Evolutionary conservation across 108 stramenopile genomes (phyloP).

Genomic region (Fragilariopsis cylindrus): DNA sequence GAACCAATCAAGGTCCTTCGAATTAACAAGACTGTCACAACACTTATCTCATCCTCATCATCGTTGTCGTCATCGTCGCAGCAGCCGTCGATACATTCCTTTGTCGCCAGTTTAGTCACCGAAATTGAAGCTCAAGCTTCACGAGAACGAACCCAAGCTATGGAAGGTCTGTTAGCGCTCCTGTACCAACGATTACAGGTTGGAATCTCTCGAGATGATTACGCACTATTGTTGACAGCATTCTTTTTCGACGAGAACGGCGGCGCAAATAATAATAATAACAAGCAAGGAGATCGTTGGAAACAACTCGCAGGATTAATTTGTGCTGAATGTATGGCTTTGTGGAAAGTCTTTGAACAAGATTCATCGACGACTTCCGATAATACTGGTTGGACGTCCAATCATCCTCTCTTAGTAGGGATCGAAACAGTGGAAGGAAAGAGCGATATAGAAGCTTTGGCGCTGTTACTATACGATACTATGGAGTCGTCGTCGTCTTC

Average conservation of each 20-base stretch:
- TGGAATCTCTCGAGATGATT: slow-evolving; percentile 36
- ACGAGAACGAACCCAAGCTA: slow-evolving; percentile 50
- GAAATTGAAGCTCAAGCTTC: slow-evolving; percentile 5
- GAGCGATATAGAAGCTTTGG: slow-evolving; percentile 30
- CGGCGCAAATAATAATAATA: neutral
- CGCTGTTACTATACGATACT: neutral
- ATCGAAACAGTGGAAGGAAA: slow-evolving; percentile 15
- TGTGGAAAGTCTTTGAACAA: slow-evolving; percentile 54
- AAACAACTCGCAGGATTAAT: slow-evolving; percentile 50
- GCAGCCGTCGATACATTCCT: neutral
- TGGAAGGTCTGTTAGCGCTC: slow-evolving; percentile 56
- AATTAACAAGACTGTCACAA: neutral
- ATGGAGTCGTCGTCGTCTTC: neutral
- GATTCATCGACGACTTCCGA: neutral
- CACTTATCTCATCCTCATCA: neutral
- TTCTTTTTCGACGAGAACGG: slow-evolving; percentile 1
- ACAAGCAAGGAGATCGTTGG: neutral
- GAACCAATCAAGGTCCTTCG: slow-evolving; percentile 20
- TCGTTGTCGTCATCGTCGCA: neutral
- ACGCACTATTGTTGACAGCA: slow-evolving; percentile 9
- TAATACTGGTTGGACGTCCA: slow-evolving; percentile 32
- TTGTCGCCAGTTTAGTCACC: neutral
- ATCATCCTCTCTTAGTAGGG: slow-evolving; percentile 52
- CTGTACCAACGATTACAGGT: slow-evolving; percentile 59
- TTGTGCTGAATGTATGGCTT: slow-evolving; percentile 57